A percentile compares a stretch with the other conserved stretches of the same genome.
Evolutionary conservation across 2,329 filamentous ascomycete species (phyloP).

Genomic region (Verruconis gallopava): DNA sequence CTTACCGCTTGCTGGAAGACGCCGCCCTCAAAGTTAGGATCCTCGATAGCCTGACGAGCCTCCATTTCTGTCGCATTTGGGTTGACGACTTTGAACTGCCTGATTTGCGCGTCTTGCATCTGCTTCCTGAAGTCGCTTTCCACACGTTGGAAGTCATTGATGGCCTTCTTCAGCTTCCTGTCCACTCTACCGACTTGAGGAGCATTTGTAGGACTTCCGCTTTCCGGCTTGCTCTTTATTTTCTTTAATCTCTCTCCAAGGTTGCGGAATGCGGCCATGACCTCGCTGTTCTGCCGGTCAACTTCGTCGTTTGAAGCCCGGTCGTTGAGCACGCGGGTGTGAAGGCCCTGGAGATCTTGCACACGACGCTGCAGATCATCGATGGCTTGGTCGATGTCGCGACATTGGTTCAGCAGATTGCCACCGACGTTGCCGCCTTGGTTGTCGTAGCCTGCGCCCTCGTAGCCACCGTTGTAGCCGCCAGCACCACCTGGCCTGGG

Average conservation of each 20-base stretch:
- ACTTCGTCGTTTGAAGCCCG: constrained; percentile 50
- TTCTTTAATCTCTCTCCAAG: constrained; percentile 67
- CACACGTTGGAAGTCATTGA: constrained; percentile 67
- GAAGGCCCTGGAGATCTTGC: constrained; percentile 56
- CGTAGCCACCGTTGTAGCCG: constrained; percentile 4
- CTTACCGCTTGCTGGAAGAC: constrained; percentile 70
- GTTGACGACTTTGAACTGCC: constrained; percentile 81
- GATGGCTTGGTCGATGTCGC: constrained; percentile 65
- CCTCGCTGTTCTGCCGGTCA: constrained; percentile 60
- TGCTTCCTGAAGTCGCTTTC: constrained; percentile 72
- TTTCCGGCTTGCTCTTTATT: constrained; percentile 71
- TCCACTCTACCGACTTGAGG: constrained; percentile 74
- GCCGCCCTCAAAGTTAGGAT: constrained; percentile 51
- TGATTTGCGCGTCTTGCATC: constrained; percentile 68
- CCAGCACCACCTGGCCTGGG: constrained; percentile 1
- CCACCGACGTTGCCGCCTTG: constrained; percentile 24
- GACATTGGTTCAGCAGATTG: constrained; percentile 72
- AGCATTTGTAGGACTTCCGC: constrained; percentile 57
- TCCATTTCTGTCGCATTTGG: constrained; percentile 70
- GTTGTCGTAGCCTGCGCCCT: constrained; percentile 16
- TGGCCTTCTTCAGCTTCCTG: constrained; percentile 64
- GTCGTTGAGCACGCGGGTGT: constrained; percentile 60
- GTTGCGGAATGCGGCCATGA: constrained; percentile 69
- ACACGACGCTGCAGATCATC: constrained; percentile 61
- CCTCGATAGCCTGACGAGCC: constrained; percentile 63